These are phyloP conservation scores for Acanthochlamys bracteata DNA, from an alignment of 106 monocot genomes.

Conservation along the genomic window DNA sequence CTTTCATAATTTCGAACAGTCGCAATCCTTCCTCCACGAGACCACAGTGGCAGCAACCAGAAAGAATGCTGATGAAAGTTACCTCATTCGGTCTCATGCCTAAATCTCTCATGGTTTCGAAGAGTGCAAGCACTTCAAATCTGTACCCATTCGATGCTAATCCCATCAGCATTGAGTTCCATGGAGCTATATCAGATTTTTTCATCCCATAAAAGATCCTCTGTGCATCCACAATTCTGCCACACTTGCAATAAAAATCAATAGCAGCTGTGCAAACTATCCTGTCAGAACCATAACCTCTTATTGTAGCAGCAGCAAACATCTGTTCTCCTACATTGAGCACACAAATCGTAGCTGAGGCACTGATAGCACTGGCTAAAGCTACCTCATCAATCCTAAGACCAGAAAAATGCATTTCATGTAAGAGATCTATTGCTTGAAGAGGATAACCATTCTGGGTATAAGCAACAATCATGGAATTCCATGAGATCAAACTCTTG, in stretches of 20 bases:
- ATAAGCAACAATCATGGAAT: conserved; percentile 72
- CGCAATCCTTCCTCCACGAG: conserved; percentile 48
- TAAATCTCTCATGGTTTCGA: conserved; percentile 38
- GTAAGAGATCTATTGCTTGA: conserved; percentile 51
- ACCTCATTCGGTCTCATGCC: conserved; percentile 35
- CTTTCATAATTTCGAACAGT: conserved; percentile 55
- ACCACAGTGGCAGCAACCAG: conserved; percentile 73
- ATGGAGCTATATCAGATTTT: conserved; percentile 42
- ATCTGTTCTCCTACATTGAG: conserved; percentile 47
- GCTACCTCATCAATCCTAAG: conserved; percentile 43
- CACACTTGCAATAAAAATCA: conserved; percentile 85
- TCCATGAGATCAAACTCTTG: conserved; percentile 77
- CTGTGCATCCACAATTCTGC: conserved; percentile 23
- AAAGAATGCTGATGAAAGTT: conserved; percentile 51
- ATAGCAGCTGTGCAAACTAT: conserved; percentile 49
- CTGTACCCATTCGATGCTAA: conserved; percentile 63
- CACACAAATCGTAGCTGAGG: conserved; percentile 35
- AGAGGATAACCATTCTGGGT: conserved; percentile 47
- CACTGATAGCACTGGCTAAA: conserved; percentile 52
- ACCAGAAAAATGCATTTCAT: conserved; percentile 35
- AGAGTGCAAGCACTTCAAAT: conserved; percentile 36
- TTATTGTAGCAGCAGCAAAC: conserved; percentile 27
- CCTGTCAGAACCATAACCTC: conserved; percentile 35
- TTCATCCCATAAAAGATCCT: conserved; percentile 35
- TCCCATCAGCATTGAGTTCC: conserved; percentile 86